A percentile compares a stretch with the other conserved stretches of the same genome.
These are phyloP conservation scores for Jimgerdemannia lactiflua DNA, from an alignment of 192 early-diverging fungal genomes.

Conservation along the genomic window DNA sequence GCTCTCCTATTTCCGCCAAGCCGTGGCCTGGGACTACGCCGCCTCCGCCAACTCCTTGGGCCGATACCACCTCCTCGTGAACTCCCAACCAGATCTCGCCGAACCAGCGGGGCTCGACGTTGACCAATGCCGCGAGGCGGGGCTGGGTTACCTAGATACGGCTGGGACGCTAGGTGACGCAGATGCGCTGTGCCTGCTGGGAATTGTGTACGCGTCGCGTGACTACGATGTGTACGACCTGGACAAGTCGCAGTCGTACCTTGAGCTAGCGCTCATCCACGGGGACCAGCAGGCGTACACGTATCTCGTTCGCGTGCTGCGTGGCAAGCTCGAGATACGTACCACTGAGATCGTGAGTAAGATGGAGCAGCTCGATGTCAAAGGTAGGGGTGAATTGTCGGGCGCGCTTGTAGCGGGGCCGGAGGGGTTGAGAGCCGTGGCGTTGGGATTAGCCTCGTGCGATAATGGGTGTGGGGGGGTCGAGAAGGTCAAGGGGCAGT, in stretches of 20 bases:
- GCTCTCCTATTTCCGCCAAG: conserved; percentile 38
- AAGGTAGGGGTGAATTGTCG: conserved; percentile 23
- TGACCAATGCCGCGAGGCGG: conserved; percentile 10
- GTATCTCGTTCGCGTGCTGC: conserved; percentile 37
- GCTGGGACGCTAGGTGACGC: conserved; percentile 21
- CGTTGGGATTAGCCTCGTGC: conserved; percentile 23
- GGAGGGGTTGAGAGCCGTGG: conserved; percentile 20
- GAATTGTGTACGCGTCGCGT: conserved; percentile 49
- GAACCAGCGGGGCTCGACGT: conserved; percentile 11
- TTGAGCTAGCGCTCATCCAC: conserved; percentile 48
- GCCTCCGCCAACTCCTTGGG: conserved; percentile 41
- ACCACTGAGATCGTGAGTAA: conserved; percentile 31
- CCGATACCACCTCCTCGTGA: conserved; percentile 24
- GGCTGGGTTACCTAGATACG: neutral
- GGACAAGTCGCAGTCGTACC: conserved; percentile 44
- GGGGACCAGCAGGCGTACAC: conserved; percentile 43
- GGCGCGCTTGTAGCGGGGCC: conserved; percentile 27
- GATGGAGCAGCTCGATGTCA: conserved; percentile 26
- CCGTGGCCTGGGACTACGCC: conserved; percentile 40
- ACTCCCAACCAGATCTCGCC: conserved; percentile 18
- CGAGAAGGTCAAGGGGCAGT: conserved; percentile 37
- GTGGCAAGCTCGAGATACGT: conserved; percentile 39
- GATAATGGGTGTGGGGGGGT: conserved; percentile 36
- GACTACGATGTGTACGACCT: conserved; percentile 49
- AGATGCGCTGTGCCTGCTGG: conserved; percentile 44